Conservation (phyloP, 345 rosid species). For the Melaleuca quinquenervia region DNA sequence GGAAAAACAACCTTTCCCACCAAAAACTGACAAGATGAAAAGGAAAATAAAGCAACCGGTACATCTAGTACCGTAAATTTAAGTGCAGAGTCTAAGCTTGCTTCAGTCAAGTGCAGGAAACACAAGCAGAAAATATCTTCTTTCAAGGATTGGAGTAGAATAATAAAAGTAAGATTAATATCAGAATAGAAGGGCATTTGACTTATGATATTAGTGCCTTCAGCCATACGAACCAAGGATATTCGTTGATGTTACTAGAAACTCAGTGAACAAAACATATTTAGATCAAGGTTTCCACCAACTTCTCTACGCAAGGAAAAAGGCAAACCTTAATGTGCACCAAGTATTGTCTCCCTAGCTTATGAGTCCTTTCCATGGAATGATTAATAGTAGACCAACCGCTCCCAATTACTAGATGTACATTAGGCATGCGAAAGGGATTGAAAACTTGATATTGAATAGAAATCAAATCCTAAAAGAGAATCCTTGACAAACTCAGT, state of each 20-base stretch:
- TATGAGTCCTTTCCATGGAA: neutral
- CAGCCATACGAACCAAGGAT: neutral
- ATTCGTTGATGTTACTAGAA: neutral
- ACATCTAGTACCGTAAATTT: neutral
- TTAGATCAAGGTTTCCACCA: neutral
- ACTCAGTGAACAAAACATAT: neutral
- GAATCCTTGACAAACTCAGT: neutral
- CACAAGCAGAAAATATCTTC: neutral
- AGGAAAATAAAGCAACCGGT: neutral
- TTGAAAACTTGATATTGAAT: neutral
- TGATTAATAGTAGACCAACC: neutral
- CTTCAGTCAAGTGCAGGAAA: neutral
- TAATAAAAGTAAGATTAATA: neutral
- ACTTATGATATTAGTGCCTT: neutral
- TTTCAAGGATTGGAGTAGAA: neutral
- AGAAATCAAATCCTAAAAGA: neutral
- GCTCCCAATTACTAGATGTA: neutral
- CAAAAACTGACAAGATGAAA: neutral
- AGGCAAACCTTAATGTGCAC: neutral
- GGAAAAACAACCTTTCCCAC: neutral
- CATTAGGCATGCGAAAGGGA: neutral
- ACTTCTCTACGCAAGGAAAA: neutral
- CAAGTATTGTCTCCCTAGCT: neutral
- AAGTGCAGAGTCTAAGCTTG: neutral
- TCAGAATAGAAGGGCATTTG: neutral